Evolutionary conservation across 345 rosid genomes (phyloP).

Genomic region (Populus deltoides): DNA sequence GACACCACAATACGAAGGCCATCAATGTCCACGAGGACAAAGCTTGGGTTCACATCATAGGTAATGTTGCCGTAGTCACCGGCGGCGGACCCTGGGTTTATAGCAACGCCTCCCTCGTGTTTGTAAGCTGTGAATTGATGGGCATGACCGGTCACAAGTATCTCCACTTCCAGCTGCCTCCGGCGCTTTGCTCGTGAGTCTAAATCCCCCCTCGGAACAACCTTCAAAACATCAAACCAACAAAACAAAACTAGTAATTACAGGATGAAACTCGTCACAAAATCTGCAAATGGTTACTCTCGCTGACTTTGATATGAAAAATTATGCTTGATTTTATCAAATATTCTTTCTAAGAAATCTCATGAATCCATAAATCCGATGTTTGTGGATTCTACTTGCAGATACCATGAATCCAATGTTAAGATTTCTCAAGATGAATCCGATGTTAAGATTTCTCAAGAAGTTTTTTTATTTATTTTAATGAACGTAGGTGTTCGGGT

Average conservation of each 20-base stretch:
- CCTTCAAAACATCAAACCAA: conserved; percentile 39
- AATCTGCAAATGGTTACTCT: background rate
- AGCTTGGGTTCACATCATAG: conserved; percentile 86
- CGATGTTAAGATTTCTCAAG: too few relatives aligned
- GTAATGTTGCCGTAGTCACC: conserved; percentile 89
- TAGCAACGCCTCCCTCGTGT: conserved; percentile 91
- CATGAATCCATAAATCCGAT: too few relatives aligned
- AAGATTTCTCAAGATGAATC: too few relatives aligned
- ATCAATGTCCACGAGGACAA: conserved; percentile 92
- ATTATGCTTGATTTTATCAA: too few relatives aligned
- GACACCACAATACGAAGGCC: conserved; percentile 87
- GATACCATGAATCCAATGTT: too few relatives aligned
- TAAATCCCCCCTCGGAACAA: conserved; percentile 94
- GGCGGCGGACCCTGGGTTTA: conserved; percentile 96
- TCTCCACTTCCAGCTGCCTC: conserved; percentile 91
- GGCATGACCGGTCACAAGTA: conserved; percentile 89
- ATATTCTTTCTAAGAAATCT: too few relatives aligned
- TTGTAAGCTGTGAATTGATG: conserved; percentile 98
- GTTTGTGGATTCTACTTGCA: too few relatives aligned
- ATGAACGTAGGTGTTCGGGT: too few relatives aligned
- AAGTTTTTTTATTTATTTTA: too few relatives aligned
- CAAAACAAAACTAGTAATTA: background rate
- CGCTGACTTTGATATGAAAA: too few relatives aligned
- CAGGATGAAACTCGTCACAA: background rate
- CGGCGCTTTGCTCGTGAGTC: conserved; percentile 93